Base-by-base conservation (phyloP, 1,284 basidiomycete genomes). In the Mycosarcoma mackinlayi region DNA sequence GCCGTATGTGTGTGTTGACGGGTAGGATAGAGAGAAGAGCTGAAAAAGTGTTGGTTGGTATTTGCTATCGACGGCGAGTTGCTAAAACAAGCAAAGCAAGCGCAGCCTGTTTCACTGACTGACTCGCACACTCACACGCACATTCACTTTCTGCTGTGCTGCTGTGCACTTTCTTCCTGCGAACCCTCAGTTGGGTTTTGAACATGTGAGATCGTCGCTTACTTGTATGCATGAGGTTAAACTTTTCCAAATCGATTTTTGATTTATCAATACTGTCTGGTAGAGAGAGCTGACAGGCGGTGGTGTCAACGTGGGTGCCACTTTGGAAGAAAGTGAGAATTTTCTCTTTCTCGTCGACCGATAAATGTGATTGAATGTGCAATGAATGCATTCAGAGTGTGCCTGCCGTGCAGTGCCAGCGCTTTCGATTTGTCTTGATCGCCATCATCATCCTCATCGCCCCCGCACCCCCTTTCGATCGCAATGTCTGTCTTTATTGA, bases 401-500 rank as follows among this genome's bases (percentile, higher is more conserved):
- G n/a, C n/a, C n/a, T n/a, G n/a, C n/a, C n/a, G n/a, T n/a, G n/a
- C n/a, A n/a, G n/a, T n/a, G n/a, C n/a, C 23, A 27, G 16, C 45
- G 23, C n/a, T 18, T 10, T 21, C 33, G 16, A 16, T 18, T 25
- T 24, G n/a, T 34, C 38, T 41, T 30, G n/a, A 23, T 23, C 39
- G 21, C 39, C 49, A 41, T 34, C 50, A 25, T 42, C 39, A 41
- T 27, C 37, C 52, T 25, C 42, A 48, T 52, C 35, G 53, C 42
- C 25, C 31, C 44, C 31, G 21, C 34, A 6, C 3, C 21, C 48
- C 65, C 18, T 21, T 8, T 10, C 37, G 14, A 38, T 21, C 37
- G 14, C 2, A 24, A 81, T 81, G 80, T 63, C 79, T 30, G 73
- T 79, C 23, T 57, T 73, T 28, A 54, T 81, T 31, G 68, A 73